Conservation (phyloP, 148 eudicot genomes). For the Polygonum aviculare region DNA sequence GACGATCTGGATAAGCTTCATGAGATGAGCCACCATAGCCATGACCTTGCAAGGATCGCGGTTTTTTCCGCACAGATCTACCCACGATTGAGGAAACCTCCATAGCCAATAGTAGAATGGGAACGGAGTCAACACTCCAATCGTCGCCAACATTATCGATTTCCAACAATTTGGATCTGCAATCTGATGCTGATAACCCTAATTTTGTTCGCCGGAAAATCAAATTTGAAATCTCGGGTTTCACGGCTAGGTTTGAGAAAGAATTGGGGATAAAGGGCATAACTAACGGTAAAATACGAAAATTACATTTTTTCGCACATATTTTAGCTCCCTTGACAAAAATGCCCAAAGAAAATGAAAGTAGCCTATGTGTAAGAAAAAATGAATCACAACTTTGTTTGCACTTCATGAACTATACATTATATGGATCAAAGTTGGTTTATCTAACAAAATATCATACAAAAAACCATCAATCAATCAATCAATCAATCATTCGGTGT, state of each 20-base stretch:
- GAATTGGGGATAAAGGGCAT: neutral
- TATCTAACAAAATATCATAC: neutral
- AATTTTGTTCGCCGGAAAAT: neutral
- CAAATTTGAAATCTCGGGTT: too few relatives aligned
- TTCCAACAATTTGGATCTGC: neutral
- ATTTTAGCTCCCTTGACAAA: too few relatives aligned
- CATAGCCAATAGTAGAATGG: slow-evolving; percentile 80
- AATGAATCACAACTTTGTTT: neutral
- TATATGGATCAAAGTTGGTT: neutral
- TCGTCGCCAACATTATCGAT: slow-evolving; percentile 44
- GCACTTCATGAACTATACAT: neutral
- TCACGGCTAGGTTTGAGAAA: neutral
- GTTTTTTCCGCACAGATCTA: slow-evolving; percentile 51
- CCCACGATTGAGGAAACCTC: slow-evolving; percentile 78
- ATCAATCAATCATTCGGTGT: neutral
- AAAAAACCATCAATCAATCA: neutral
- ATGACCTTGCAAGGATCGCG: slow-evolving; percentile 68
- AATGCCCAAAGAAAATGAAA: too few relatives aligned
- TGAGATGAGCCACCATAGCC: slow-evolving; percentile 64
- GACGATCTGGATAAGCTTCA: slow-evolving; percentile 72
- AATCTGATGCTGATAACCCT: neutral
- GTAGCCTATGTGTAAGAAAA: neutral
- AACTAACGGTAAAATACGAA: neutral
- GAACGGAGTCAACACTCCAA: slow-evolving; percentile 69
- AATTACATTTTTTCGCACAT: neutral